A percentile compares a stretch with the other conserved stretches of the same genome.
Evolutionary conservation across 345 rosid genomes (phyloP).

Genomic region (Dovyalis caffra): DNA sequence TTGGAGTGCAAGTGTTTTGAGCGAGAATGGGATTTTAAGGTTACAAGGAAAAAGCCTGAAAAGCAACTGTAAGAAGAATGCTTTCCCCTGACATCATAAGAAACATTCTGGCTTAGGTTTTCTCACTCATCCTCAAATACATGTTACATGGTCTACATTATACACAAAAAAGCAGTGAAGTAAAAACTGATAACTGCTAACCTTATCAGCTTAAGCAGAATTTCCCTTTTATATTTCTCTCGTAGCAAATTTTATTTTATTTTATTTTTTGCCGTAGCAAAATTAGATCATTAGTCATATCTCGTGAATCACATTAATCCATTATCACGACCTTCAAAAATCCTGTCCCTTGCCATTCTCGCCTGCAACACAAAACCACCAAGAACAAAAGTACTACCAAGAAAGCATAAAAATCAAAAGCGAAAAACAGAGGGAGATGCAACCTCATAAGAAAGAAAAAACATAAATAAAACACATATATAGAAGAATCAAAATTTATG

Average conservation of each 20-base stretch:
- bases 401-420: not conserved
- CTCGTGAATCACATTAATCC: not conserved
- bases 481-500: not conserved
- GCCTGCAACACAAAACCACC: conserved; percentile 3
- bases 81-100: too few relatives aligned
- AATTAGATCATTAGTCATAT: not conserved
- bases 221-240: not conserved
- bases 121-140: not conserved
- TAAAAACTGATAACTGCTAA: not conserved
- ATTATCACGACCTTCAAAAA: not conserved
- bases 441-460: not conserved
- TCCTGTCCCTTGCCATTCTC: conserved; percentile 1
- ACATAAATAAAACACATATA: too few relatives aligned
- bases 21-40: too few relatives aligned
- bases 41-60: too few relatives aligned
- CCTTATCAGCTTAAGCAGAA: not conserved
- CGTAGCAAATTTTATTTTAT: too few relatives aligned
- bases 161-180: not conserved
- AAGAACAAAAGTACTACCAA: not conserved
- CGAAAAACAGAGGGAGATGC: not conserved
- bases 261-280: not conserved
- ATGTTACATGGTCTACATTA: not conserved
- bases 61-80: too few relatives aligned
- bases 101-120: not conserved
- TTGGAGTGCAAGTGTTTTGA: too few relatives aligned